Evolutionary conservation across 257 asterid species (phyloP), one percentile per base, ranked within the genome.

Genomic region (Marsdenia floribunda): DNA sequence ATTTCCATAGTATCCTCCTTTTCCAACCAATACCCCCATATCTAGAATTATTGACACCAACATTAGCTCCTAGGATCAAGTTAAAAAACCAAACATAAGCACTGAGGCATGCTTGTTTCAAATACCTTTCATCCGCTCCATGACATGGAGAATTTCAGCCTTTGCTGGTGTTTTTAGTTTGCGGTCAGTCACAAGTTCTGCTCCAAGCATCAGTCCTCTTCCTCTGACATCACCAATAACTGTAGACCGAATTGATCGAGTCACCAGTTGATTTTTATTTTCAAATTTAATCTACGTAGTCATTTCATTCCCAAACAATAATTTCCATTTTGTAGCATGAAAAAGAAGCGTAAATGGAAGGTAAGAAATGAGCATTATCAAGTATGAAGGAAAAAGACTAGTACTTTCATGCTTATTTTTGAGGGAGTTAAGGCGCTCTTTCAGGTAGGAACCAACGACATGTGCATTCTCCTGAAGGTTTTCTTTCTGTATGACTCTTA

Each of bases 201-300:
- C 88, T 13, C 96, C 97, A 33, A 89, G 92, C 93, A 91, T 91
- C 66, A 91, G 53, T 49, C 97, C 97, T 83, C 91, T 73, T 53
- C 97, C 96, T 77, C 96, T 85, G 70, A 89, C 93, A 73, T 91
- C 96, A 49, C 97, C 93, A 26, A 88, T 87, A 57, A 91, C 96
- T 89, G 77, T 85, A 76, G 1, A 29, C 3, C 18, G 42, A 71
- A 37, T 55, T 71, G 40, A 9, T 35, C 53, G 10, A 33, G 55
- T n/a, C 21, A 22, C 35, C 37, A 22, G 33, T 14, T 29, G 50
- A 29, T 26, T 52, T 24, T 33, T 57, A 47, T 61, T 49, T 70
- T 49, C n/a, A 0, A 21, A 6, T 50, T 5, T 7, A 70, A 26
- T 29, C 33, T 29, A 29, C 1, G 33, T 29, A 29, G 33, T 29